Evolutionary conservation across 441 rosid species (phyloP).

Genomic region (Hura crepitans): DNA sequence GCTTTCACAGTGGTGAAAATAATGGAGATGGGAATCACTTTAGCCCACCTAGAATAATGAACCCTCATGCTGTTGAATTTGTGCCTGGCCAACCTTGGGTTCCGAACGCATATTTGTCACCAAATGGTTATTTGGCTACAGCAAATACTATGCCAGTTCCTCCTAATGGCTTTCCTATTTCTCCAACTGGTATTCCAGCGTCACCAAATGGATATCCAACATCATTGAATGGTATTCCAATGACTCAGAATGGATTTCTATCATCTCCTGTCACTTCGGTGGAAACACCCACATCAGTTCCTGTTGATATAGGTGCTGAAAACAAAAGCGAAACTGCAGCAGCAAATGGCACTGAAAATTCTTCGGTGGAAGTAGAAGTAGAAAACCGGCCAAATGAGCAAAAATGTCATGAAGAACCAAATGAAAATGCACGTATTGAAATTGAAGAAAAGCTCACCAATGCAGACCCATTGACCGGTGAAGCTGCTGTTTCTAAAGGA

Average conservation of each 20-base stretch:
- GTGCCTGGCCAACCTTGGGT: constrained; percentile 85
- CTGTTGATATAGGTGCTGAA: constrained; percentile 38
- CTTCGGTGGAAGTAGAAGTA: constrained; percentile 32
- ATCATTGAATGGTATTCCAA: constrained; percentile 31
- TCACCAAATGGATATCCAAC: constrained; percentile 51
- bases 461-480: constrained; percentile 21
- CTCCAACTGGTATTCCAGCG: constrained; percentile 40
- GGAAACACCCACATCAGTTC: constrained; percentile 36
- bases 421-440: constrained; percentile 29
- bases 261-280: constrained; percentile 34
- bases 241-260: constrained; percentile 46
- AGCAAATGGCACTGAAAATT: constrained; percentile 34
- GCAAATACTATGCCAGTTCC: constrained; percentile 52
- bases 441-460: constrained; percentile 33
- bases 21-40: constrained; percentile 40
- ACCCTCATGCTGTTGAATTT: constrained; percentile 64
- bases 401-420: constrained; percentile 29
- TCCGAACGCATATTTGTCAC: constrained; percentile 66
- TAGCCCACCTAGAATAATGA: constrained; percentile 48
- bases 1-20: constrained; percentile 34
- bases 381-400: constrained; percentile 38
- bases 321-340: constrained; percentile 38
- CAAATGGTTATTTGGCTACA: constrained; percentile 52
- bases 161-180: constrained; percentile 46
- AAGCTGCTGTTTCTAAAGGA: constrained; percentile 33